A percentile compares a stretch with the other conserved stretches of the same genome.
phyloP scores from a whole-genome alignment of 306 rosid genomes.

The Sphenostylis stenocarpa region DNA sequence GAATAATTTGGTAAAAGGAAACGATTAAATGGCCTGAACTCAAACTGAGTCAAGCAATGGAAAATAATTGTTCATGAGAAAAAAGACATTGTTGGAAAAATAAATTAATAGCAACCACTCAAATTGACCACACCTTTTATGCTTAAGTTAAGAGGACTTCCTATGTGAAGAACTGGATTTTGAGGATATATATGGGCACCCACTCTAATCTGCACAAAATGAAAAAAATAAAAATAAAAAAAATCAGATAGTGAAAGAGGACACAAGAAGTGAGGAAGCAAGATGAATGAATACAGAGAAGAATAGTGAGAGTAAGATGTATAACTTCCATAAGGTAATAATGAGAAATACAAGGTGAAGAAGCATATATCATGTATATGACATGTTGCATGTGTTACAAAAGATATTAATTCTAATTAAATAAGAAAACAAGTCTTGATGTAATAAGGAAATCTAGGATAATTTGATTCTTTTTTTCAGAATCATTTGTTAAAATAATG shows the following conservation, averaged over 20 bases:
- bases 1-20: background rate
- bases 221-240: slow-evolving; percentile 22
- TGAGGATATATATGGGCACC: slow-evolving; percentile 86
- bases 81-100: slow-evolving; percentile 2
- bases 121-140: slow-evolving; percentile 60
- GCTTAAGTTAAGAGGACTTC: slow-evolving; percentile 73
- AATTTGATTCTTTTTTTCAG: no score
- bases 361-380: slow-evolving; percentile 4
- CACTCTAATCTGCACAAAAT: slow-evolving; percentile 66
- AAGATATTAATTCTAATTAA: background rate
- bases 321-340: slow-evolving; percentile 8
- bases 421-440: background rate
- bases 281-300: slow-evolving; percentile 22
- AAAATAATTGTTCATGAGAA: background rate
- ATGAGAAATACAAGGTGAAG: slow-evolving; percentile 20
- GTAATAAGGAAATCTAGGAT: background rate
- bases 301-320: slow-evolving; percentile 11
- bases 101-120: slow-evolving; percentile 22
- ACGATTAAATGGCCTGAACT: background rate
- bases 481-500: background rate
- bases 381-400: background rate
- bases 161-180: slow-evolving; percentile 70
- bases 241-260: slow-evolving; percentile 22
- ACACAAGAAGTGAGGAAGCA: background rate
- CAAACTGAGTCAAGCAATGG: slow-evolving; percentile 1